Evolutionary conservation across 1,284 basidiomycete genomes (phyloP), one percentile per base, ranked within the genome.

Genomic region (Cutaneotrichosporon dermatis): DNA sequence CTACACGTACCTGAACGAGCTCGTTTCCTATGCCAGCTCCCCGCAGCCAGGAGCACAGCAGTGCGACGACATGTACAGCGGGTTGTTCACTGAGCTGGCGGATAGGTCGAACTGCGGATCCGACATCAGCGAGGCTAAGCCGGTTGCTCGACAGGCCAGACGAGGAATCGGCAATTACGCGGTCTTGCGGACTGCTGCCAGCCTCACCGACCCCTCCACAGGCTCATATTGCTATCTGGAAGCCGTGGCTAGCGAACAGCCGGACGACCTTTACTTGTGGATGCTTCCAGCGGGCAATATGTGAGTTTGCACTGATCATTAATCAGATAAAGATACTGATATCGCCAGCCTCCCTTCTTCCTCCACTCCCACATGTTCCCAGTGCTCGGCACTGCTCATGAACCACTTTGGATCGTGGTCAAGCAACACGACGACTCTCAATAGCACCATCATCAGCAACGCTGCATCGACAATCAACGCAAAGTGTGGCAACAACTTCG

Each of bases 1-100:
- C 73, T 75, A 86, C 51, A 82, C 84, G 1, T 73, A 80, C 41
- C 79, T 90, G 64, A 91, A 90, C 69, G 72, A 79, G 4, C 79
- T 90, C 41, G 68, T 92, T 6, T 60, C 66, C 1, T 76, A 75
- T 44, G 60, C 67, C 1, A 39, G 55, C 4, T 58, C 58, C 4
- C 72, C 73, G 2, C 51, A 63, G 48, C 72, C 70, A 0, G 44
- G 56, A 2, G 34, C 58, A 0, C 54, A 60, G 0, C 5, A 54
- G 40, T 79, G 77, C 53, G 68, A 71, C 34, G 25, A 25, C 48
- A 60, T 0, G 71, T 66, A 52, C 72, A 73, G 53, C 34, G 43
- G 1, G 58, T 42, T 10, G 64, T 70, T 43, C 52, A 63, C 51
- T 0, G 63, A 63, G 7, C 57, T 76, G 7, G 37, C 48, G 3